phyloP scores from a whole-genome alignment of 768 basidiomycete species.

The Rhodotorula taiwanensis region DNA sequence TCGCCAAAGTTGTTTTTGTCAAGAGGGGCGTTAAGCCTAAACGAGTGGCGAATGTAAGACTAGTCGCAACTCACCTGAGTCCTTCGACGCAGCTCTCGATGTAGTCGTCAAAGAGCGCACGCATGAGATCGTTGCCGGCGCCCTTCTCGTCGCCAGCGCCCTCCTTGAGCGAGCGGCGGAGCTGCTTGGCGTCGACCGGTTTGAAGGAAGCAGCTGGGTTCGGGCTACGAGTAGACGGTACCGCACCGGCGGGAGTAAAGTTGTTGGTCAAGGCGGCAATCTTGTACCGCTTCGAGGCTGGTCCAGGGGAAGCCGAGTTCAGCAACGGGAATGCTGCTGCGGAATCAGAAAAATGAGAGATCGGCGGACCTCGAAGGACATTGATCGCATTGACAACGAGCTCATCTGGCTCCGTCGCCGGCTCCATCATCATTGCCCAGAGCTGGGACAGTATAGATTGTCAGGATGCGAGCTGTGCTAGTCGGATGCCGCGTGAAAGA shows the following conservation, averaged over 20 bases:
- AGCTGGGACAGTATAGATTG: not conserved
- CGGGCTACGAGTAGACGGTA: no score
- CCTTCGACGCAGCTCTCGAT: slow-evolving; percentile 31
- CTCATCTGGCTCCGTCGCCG: slow-evolving; percentile 10
- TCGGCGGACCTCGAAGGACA: slow-evolving; percentile 12
- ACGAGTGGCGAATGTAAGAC: not conserved
- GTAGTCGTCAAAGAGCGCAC: slow-evolving; percentile 28
- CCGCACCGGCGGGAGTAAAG: slow-evolving; percentile 6
- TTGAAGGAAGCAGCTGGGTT: not conserved
- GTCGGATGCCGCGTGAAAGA: no score
- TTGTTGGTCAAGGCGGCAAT: slow-evolving; percentile 34
- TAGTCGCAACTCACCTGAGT: slow-evolving; percentile 6
- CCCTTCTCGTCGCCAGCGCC: slow-evolving; percentile 5
- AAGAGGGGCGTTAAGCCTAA: no score
- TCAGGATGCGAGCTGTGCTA: not conserved
- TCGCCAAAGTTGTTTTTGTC: no score
- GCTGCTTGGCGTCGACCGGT: not conserved
- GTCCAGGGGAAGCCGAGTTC: not conserved
- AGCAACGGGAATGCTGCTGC: not conserved
- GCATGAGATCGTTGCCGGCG: slow-evolving; percentile 5
- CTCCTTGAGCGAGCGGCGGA: not conserved
- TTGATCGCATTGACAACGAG: slow-evolving; percentile 26
- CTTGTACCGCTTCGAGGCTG: slow-evolving; percentile 25
- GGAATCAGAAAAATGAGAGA: no score
- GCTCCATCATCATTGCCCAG: slow-evolving; percentile 31